Percentiles rank a stretch among this genome's conserved stretches.
Conservation (phyloP, 192 early-diverging fungal species). For the Thamnidium elegans region DNA sequence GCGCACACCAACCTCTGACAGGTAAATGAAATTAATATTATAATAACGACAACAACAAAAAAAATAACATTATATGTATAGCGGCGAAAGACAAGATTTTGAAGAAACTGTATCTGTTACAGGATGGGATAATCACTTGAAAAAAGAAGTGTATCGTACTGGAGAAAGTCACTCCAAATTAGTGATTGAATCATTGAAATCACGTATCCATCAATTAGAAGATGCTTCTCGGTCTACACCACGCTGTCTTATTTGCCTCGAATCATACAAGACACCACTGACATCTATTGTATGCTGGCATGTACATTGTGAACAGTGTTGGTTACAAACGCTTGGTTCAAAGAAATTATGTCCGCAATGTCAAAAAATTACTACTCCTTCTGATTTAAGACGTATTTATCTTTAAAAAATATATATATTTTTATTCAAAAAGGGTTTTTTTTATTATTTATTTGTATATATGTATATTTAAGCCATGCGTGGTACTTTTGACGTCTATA, state of each 20-base stretch:
- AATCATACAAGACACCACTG: conserved; percentile 66
- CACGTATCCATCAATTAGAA: conserved; percentile 65
- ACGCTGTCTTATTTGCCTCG: conserved; percentile 80
- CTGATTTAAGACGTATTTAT: conserved; percentile 79
- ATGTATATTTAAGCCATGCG: not conserved
- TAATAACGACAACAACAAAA: too few species aligned
- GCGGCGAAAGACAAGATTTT: conserved; percentile 9
- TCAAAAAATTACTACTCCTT: conserved; percentile 79
- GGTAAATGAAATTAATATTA: too few species aligned
- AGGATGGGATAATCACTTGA: conserved; percentile 21
- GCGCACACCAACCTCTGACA: not conserved
- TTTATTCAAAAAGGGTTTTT: too few species aligned
- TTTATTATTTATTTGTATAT: not conserved
- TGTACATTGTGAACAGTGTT: conserved; percentile 87
- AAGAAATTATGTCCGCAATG: conserved; percentile 91
- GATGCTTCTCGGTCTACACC: conserved; percentile 43
- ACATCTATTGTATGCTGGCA: conserved; percentile 88
- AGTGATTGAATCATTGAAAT: conserved; percentile 77
- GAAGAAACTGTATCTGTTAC: conserved; percentile 29
- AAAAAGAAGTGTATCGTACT: not conserved
- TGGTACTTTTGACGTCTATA: too few species aligned
- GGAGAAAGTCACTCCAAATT: conserved; percentile 47
- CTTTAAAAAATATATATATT: conserved; percentile 47
- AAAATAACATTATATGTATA: not conserved
- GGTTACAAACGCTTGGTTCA: conserved; percentile 79